Evolutionary conservation across 179 eudicot genomes (phyloP), one percentile per base, ranked within the genome.

Genomic region (Gypsophila paniculata): DNA sequence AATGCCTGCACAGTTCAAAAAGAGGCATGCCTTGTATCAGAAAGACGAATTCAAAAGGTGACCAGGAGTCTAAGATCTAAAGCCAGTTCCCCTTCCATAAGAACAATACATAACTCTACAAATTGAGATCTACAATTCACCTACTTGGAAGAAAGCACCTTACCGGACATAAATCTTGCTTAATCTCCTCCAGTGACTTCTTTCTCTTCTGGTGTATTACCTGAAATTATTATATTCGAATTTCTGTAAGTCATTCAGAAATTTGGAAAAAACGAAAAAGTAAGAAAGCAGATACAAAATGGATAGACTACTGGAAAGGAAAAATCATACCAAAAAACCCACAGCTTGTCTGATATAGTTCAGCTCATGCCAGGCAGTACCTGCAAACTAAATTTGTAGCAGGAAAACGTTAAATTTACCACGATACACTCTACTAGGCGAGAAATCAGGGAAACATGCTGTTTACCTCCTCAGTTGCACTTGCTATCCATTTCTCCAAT

Each of bases 81-180:
- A 42, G 65, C 25, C 61, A 15, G 13, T 46, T 39, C 25, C 61
- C 11, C 13, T 46, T 39, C 15, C 42, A 69, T 34, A 26, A n/a
- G 57, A 57, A 38, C 55, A 78, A 69, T 42, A 18, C 34, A 54
- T 65, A 5, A 5, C 25, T 48, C 21, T 12, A 54, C 4, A n/a
- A 68, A 19, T 14, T 29, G 66, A 29, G 51, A 68, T 39, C 61
- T 53, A 8, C 60, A 69, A 69, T 19, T 54, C 11, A 11, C 49
- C 53, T 6, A 25, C 23, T 29, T 21, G 32, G 49, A 70, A 17
- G 25, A 74, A 65, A 60, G 65, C 59, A 65, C 53, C 79, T 61
- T 92, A 95, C 99, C 79, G 99, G 99, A 81, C 99, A 95, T 68
- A 95, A 87, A 80, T 95, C 99, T 76, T 90, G 94, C 81, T 87